phyloP scores from a whole-genome alignment of 192 early-diverging fungal species.

The Coemansia sp. region DNA sequence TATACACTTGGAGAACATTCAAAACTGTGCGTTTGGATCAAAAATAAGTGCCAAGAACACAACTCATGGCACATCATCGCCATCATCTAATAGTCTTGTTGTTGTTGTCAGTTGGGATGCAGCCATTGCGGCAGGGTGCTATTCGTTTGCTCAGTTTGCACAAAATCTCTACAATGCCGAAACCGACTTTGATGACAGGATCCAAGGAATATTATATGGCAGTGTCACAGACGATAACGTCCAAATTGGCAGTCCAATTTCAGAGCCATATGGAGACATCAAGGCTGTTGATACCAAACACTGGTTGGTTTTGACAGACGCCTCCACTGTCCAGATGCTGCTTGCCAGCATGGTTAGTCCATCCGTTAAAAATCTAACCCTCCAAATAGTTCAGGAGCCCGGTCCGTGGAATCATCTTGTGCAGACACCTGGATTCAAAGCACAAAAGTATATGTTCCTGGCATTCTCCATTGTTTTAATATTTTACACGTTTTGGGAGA shows the following conservation, averaged over 20 bases:
- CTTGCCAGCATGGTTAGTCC: background rate
- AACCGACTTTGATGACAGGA: background rate
- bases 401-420: constrained; percentile 30
- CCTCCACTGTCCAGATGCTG: constrained; percentile 10
- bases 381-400: constrained; percentile 3
- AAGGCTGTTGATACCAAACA: background rate
- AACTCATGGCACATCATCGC: background rate
- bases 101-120: constrained; percentile 35
- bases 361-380: background rate
- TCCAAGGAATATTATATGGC: constrained; percentile 27
- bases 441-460: constrained; percentile 33
- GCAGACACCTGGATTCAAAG: constrained; percentile 12
- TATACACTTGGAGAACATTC: constrained; percentile 10
- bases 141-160: constrained; percentile 25
- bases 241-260: constrained; percentile 32
- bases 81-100: background rate
- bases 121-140: constrained; percentile 28
- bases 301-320: constrained; percentile 10
- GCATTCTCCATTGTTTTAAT: constrained; percentile 16
- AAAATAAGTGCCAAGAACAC: background rate
- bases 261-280: constrained; percentile 34
- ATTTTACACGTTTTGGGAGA: constrained; percentile 38
- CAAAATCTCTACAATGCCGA: constrained; percentile 4
- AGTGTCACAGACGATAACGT: constrained; percentile 11
- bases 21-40: constrained; percentile 9